Base-by-base conservation (phyloP, 228 moss, liverwort and hornwort genomes). In the Sphagnum magellanicum region DNA sequence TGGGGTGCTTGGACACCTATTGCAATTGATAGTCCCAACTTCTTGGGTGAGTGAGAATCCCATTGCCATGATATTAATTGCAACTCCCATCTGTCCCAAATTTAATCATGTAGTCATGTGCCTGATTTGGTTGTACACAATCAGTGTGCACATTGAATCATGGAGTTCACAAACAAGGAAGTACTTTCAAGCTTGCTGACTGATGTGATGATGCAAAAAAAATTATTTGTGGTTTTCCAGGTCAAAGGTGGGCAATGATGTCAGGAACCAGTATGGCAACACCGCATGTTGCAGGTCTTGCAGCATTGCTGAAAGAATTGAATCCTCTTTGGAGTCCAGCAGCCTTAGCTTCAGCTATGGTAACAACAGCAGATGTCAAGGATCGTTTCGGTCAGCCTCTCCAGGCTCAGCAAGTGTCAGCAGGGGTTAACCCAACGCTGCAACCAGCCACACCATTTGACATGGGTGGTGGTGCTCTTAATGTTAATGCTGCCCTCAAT, bases 181-280 rank as follows among this genome's bases (percentile, higher is more conserved):
- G 9, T 64, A 16, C 63, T 32, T 48, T 64, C 10, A 0, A 11
- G 57, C 12, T 17, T 14, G 5, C 59, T 75, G 58, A 68, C 53
- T 63, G 0, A 5, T 48, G 1, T 13, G 5, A 17, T 46, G 52
- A 10, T 60, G 12, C 52, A 59, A 5, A 65, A 13, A 13, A 14
- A 9, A 14, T 6, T 4, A 48, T 50, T 32, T 5, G 50, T 51
- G 12, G 15, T 53, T 61, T 50, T 67, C 69, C 85, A 93, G 91
- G 91, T 53, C 89, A 94, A 69, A 71, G 63, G 50, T 94, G 91
- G 67, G 94, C 94, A 48, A 90, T 95, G 88, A 77, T 92, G 50
- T 95, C 95, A 6, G 95, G 95, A 5, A 95, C 95, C 12, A 92
- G 90, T 50, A 95, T 95, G 95, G 92, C 95, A 16, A 89, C 95